Evolutionary conservation across 192 early-diverging fungal genomes (phyloP).

Genomic region (Coemansia sp.): DNA sequence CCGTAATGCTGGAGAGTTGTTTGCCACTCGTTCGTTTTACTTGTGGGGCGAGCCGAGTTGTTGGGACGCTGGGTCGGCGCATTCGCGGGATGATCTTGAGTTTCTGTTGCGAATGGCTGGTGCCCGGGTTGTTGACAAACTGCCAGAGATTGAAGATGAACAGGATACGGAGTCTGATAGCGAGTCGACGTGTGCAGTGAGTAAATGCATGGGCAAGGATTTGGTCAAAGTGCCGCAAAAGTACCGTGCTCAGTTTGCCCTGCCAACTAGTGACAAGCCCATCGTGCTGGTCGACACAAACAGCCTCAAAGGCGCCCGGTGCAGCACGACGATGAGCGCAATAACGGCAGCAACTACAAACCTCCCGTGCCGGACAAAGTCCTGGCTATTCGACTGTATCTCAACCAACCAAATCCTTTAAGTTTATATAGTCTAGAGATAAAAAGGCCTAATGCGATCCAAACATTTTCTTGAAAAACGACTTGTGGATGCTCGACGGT

Average conservation of each 20-base stretch:
- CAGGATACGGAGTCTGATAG: neutral
- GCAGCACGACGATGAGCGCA: slow-evolving; percentile 10
- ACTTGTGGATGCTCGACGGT: slow-evolving; percentile 22
- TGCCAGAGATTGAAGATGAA: neutral
- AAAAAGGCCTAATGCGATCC: slow-evolving; percentile 44
- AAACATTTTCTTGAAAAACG: slow-evolving; percentile 55
- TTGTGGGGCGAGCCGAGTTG: slow-evolving; percentile 13
- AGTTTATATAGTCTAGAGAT: neutral
- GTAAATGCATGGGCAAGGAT: slow-evolving; percentile 10
- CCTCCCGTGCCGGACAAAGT: slow-evolving; percentile 33
- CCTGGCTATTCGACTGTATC: slow-evolving; percentile 52
- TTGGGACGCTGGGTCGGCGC: slow-evolving; percentile 12
- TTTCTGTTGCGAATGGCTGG: slow-evolving; percentile 21
- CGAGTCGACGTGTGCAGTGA: neutral
- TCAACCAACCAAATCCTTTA: slow-evolving; percentile 27
- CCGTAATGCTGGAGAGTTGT: slow-evolving; percentile 9
- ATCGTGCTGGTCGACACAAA: slow-evolving; percentile 27
- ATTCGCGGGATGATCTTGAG: slow-evolving; percentile 20
- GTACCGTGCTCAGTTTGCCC: slow-evolving; percentile 30
- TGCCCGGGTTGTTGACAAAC: slow-evolving; percentile 15
- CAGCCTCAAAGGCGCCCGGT: slow-evolving; percentile 13
- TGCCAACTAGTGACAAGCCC: slow-evolving; percentile 3
- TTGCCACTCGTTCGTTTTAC: slow-evolving; percentile 16
- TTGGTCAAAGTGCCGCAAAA: slow-evolving; percentile 15
- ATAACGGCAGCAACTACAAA: slow-evolving; percentile 3